A percentile compares a stretch with the other conserved stretches of the same genome.
Conservation (phyloP, 2,329 filamentous ascomycete genomes). For the Botrytis deweyae region DNA sequence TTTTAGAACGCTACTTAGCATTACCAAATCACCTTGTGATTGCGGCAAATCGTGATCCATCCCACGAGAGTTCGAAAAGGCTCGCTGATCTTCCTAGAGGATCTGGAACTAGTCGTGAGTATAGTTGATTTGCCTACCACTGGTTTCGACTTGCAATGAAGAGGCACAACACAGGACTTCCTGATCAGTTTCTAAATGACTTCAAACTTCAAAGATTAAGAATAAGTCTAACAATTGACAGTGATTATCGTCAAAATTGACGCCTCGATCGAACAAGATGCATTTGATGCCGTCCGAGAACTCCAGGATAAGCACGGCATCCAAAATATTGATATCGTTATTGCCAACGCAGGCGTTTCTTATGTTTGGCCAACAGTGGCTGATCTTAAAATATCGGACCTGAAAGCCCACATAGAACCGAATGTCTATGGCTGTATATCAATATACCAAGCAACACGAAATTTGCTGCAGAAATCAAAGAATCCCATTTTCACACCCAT, state of each 20-base stretch:
- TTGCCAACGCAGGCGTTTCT: neutral
- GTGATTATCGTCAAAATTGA: neutral
- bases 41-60: constrained; percentile 41
- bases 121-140: neutral
- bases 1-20: neutral
- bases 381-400: neutral
- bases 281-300: neutral
- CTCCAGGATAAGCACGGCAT: neutral
- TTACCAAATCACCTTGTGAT: constrained; percentile 42
- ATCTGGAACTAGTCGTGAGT: neutral
- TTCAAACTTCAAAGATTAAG: neutral
- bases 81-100: constrained; percentile 32
- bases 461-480: constrained; percentile 1
- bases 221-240: neutral
- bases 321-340: neutral
- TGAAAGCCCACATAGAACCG: neutral
- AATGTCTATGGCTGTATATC: constrained; percentile 32
- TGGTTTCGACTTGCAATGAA: neutral
- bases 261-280: neutral
- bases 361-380: neutral
- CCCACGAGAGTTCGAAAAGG: constrained; percentile 29
- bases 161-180: neutral
- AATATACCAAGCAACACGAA: constrained; percentile 39
- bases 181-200: neutral
- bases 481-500: neutral